phyloP scores from a whole-genome alignment of 2,329 filamentous ascomycete species.

The Clarireedia paspali region DNA sequence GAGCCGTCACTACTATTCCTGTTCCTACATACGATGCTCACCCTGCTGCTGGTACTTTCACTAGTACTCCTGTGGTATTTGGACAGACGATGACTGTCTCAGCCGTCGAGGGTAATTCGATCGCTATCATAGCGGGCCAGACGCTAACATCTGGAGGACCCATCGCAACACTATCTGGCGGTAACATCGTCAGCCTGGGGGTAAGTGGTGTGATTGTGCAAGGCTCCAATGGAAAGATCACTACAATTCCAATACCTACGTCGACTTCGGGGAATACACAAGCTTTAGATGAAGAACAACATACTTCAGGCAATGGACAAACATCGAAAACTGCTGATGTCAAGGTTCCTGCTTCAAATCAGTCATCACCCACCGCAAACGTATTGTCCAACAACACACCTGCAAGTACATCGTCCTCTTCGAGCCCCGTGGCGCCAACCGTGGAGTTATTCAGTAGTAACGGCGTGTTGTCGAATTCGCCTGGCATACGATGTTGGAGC shows the following conservation, averaged over 20 bases:
- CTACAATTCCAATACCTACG: background rate
- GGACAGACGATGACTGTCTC: background rate
- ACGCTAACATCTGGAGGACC: slow-evolving; percentile 9
- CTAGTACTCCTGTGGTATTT: background rate
- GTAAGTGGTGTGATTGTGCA: slow-evolving; percentile 12
- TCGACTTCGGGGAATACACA: background rate
- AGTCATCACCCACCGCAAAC: no score
- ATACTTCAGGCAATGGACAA: no score
- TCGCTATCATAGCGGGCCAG: slow-evolving; percentile 10
- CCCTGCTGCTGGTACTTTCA: background rate
- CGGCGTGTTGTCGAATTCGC: no score
- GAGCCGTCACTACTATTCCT: slow-evolving; percentile 9
- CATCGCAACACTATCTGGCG: slow-evolving; percentile 10
- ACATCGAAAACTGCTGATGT: no score
- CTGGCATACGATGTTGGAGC: no score
- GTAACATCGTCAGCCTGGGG: slow-evolving; percentile 10
- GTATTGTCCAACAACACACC: no score
- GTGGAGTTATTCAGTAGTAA: no score
- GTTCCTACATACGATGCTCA: background rate
- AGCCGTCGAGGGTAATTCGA: background rate
- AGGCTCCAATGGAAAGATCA: slow-evolving; percentile 10
- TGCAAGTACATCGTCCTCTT: no score
- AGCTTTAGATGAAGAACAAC: no score
- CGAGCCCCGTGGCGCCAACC: no score
- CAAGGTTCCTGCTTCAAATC: no score